Conservation (phyloP, 1,284 basidiomycete genomes). For the Sanghuangporus baumii region DNA sequence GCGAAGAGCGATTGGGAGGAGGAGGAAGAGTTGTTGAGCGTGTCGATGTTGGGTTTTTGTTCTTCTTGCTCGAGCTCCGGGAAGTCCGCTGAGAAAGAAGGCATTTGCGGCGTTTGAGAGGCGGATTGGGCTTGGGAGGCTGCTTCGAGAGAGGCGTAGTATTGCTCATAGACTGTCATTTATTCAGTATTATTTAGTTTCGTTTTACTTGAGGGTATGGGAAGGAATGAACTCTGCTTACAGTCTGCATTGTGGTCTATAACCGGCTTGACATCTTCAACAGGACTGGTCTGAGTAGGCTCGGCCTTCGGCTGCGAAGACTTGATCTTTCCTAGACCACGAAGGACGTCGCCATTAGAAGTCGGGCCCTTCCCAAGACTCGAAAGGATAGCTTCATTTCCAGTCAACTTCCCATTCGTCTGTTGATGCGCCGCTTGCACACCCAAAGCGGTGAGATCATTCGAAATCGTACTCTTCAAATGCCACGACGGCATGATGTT, state of each 20-base stretch:
- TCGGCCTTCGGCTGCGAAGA: conserved; percentile 27
- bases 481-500: conserved; percentile 93
- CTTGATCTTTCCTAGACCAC: conserved; percentile 53
- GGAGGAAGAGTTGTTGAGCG: background rate
- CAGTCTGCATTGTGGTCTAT: conserved; percentile 58
- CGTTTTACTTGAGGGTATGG: background rate
- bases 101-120: conserved; percentile 50
- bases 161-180: conserved; percentile 64
- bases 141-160: conserved; percentile 63
- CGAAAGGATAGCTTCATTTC: conserved; percentile 26
- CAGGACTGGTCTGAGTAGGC: conserved; percentile 26
- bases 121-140: conserved; percentile 54
- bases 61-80: conserved; percentile 52
- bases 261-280: conserved; percentile 52
- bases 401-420: conserved; percentile 13
- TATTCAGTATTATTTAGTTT: background rate
- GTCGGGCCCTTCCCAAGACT: conserved; percentile 25
- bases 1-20: conserved; percentile 23
- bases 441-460: conserved; percentile 84
- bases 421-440: conserved; percentile 28
- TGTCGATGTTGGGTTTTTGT: conserved; percentile 45
- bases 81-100: conserved; percentile 34
- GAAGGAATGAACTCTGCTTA: conserved; percentile 32
- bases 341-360: conserved; percentile 65
- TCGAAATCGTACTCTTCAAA: conserved; percentile 90